A percentile compares a stretch with the other conserved stretches of the same genome.
These are phyloP conservation scores for Phytophthora europaea DNA, from an alignment of 352 stramenopile genomes.

Conservation along the genomic window DNA sequence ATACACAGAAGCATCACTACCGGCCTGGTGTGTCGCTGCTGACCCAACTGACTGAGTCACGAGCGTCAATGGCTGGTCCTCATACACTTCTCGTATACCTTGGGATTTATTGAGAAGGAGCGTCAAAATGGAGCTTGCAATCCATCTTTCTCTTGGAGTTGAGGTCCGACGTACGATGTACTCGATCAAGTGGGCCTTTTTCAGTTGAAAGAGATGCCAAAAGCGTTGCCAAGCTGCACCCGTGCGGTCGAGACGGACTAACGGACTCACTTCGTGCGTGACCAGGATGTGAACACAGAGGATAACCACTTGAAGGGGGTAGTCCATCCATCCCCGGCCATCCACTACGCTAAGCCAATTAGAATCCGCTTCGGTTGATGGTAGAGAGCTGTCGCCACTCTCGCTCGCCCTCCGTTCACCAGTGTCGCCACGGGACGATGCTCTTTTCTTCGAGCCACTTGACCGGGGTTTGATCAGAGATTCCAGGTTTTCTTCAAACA, in stretches of 20 bases:
- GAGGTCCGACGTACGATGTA: slow-evolving; percentile 46
- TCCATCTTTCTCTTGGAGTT: slow-evolving; percentile 41
- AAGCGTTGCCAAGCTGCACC: slow-evolving; percentile 54
- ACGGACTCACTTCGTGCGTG: slow-evolving; percentile 56
- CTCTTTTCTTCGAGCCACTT: slow-evolving; percentile 16
- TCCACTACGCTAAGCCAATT: background rate
- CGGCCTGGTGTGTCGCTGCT: slow-evolving; percentile 19
- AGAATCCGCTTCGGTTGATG: slow-evolving; percentile 11
- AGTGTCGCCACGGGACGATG: background rate
- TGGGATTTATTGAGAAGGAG: slow-evolving; percentile 56
- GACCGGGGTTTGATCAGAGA: slow-evolving; percentile 36
- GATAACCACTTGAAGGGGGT: slow-evolving; percentile 65
- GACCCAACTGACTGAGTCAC: slow-evolving; percentile 19
- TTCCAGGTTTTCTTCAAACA: slow-evolving; percentile 64
- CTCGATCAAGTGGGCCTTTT: slow-evolving; percentile 57
- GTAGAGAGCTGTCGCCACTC: background rate
- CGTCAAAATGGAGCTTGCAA: slow-evolving; percentile 58
- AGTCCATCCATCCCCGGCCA: slow-evolving; percentile 42
- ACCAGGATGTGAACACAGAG: slow-evolving; percentile 69
- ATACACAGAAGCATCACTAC: slow-evolving; percentile 41
- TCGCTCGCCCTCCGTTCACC: slow-evolving; percentile 1
- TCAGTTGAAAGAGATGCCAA: slow-evolving; percentile 56
- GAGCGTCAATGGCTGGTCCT: slow-evolving; percentile 41
- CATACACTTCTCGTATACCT: slow-evolving; percentile 61
- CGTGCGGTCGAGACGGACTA: slow-evolving; percentile 53